Base-by-base conservation (phyloP, 768 basidiomycete genomes). In the Russula lepida region DNA sequence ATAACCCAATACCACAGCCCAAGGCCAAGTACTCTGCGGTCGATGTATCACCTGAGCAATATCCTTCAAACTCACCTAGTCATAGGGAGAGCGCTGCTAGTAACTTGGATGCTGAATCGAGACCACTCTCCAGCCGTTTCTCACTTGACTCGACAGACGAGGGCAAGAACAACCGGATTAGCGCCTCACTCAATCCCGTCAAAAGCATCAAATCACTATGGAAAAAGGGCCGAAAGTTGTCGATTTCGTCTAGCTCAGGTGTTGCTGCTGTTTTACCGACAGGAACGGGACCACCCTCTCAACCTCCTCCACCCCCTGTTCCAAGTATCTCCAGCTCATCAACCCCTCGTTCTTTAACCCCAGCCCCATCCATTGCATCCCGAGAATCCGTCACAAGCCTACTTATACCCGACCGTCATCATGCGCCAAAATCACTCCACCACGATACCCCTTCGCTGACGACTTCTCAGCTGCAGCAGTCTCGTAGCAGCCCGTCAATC, bases 131-230 rank as follows among this genome's bases (percentile, higher is more conserved):
- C 12, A 74, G 73, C 53, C 82, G 90, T 49, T 92, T 93, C 73
- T 92, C 90, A 1, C 75, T 81, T 23, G 90, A 92, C 69, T 92
- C 90, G 0, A 70, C 79, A 4, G 76, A 76, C n/a, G 70, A 71
- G 12, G 67, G 39, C 30, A 81, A 72, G 67, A 54, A 37, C 28
- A 63, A 60, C 21, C 57, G 54, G 17, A 37, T 76, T 56, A 74
- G 78, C 27, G 70, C 81, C 33, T 83, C 85, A 0, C 72, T 91
- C 46, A 86, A 88, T 75, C 83, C 83, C 30, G 85, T 89, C 54
- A 89, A 84, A 71, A 80, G 79, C 60, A 80, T 92, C 68, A 86
- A 82, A 72, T 86, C 82, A 63, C 70, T 92, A 23, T 92, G 90
- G 89, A 81, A 87, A 67, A 88, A 81, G 78, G 88, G 85, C 66